Conservation (phyloP, 495 filamentous ascomycete species). For the Acidiella bohemica region DNA sequence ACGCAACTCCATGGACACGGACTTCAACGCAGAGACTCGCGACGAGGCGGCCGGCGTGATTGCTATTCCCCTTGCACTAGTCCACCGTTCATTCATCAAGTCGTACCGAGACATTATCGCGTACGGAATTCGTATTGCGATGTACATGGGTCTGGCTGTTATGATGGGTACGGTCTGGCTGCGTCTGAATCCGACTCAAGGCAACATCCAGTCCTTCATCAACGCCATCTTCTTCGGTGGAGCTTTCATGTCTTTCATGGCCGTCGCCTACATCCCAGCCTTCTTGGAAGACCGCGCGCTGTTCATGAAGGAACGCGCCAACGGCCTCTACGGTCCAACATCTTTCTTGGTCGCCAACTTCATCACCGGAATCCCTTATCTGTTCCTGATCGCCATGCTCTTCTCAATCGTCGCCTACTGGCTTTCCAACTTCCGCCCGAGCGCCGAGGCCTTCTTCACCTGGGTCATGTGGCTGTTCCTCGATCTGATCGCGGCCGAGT, state of each 20-base stretch:
- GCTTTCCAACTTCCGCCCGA: conserved; percentile 62
- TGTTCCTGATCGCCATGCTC: conserved; percentile 60
- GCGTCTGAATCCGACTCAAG: conserved; percentile 47
- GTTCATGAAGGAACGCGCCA: conserved; percentile 65
- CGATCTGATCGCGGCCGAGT: conserved; percentile 68
- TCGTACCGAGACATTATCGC: conserved; percentile 67
- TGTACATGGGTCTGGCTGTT: conserved; percentile 72
- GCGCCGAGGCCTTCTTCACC: conserved; percentile 52
- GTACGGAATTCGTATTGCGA: conserved; percentile 67
- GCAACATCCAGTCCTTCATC: conserved; percentile 60
- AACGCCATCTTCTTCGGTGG: conserved; percentile 75
- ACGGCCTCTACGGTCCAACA: conserved; percentile 62
- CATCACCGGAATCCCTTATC: conserved; percentile 63
- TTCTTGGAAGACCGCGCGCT: conserved; percentile 65
- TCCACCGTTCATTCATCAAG: conserved; percentile 67
- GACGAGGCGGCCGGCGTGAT: conserved; percentile 22
- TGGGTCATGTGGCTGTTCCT: conserved; percentile 82
- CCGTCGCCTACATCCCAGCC: conserved; percentile 65
- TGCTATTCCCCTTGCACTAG: conserved; percentile 37
- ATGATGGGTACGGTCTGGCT: conserved; percentile 86
- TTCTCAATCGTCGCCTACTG: conserved; percentile 67
- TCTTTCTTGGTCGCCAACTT: conserved; percentile 68
- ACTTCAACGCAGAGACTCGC: conserved; percentile 17
- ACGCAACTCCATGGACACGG: conserved; percentile 19
- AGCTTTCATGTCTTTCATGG: conserved; percentile 89